Evolutionary conservation across 176 grass and related monocot genomes (phyloP).

Genomic region (Paspalum vaginatum): DNA sequence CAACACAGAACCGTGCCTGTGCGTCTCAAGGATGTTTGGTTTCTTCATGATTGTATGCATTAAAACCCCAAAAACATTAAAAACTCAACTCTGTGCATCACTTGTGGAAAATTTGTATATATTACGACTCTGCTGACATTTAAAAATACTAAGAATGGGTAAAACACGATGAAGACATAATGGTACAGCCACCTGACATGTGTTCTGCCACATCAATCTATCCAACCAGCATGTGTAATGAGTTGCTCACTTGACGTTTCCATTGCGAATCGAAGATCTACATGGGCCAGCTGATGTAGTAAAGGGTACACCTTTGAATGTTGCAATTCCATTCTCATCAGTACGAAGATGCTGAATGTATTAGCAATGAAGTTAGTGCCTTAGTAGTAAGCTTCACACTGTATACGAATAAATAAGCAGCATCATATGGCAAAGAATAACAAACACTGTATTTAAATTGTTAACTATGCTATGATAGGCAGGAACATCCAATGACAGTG

Average conservation of each 20-base stretch:
- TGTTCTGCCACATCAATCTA: conserved; percentile 29
- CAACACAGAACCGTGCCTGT: neutral
- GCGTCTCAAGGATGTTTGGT: neutral
- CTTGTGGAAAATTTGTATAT: conserved; percentile 13
- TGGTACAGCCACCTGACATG: conserved; percentile 1
- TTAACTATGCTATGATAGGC: conserved; percentile 12
- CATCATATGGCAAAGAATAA: neutral
- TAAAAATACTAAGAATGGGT: conserved; percentile 13
- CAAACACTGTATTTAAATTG: conserved; percentile 10
- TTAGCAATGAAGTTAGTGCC: conserved; percentile 24
- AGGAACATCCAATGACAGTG: neutral
- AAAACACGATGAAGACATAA: conserved; percentile 26
- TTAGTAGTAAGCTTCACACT: neutral
- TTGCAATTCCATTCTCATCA: conserved; percentile 72
- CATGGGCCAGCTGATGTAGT: conserved; percentile 78
- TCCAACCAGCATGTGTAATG: conserved; percentile 20
- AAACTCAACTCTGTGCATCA: neutral
- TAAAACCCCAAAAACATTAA: neutral
- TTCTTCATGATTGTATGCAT: neutral
- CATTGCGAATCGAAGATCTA: conserved; percentile 68
- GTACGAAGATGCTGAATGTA: conserved; percentile 70
- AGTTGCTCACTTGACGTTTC: conserved; percentile 63
- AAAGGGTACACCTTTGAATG: conserved; percentile 74
- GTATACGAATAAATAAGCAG: conserved; percentile 1
- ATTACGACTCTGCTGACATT: conserved; percentile 27